Evolutionary conservation across 768 basidiomycete genomes (phyloP).

Genomic region (Sporobolomyces roseus): DNA sequence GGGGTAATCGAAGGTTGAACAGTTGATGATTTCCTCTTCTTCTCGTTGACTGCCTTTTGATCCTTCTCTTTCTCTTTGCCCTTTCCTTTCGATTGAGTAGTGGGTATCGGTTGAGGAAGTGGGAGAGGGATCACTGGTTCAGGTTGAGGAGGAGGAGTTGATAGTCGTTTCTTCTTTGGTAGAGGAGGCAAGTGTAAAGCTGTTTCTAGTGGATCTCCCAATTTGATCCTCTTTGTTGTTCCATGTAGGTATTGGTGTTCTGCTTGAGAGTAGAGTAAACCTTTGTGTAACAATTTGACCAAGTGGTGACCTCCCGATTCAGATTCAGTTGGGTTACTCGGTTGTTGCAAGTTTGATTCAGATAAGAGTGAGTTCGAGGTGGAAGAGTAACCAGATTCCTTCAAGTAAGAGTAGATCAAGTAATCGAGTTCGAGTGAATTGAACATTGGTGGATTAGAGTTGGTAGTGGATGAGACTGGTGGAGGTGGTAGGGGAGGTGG

Average conservation of each 20-base stretch:
- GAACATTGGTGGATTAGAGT: slow-evolving; percentile 15
- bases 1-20: neutral
- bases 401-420: slow-evolving; percentile 44
- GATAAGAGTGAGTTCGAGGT: slow-evolving; percentile 39
- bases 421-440: slow-evolving; percentile 41
- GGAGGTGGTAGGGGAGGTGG: neutral
- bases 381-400: slow-evolving; percentile 40
- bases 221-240: slow-evolving; percentile 10
- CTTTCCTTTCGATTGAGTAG: neutral
- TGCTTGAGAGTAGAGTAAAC: slow-evolving; percentile 43
- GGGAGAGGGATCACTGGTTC: neutral
- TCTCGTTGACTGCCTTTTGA: slow-evolving; percentile 6
- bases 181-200: slow-evolving; percentile 41
- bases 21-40: neutral
- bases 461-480: neutral
- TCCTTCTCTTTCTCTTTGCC: slow-evolving; percentile 15
- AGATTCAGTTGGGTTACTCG: neutral
- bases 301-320: slow-evolving; percentile 35
- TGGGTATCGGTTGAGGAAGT: neutral
- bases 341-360: slow-evolving; percentile 32
- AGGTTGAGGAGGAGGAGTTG: slow-evolving; percentile 24
- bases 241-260: slow-evolving; percentile 40
- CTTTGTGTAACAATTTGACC: slow-evolving; percentile 44
- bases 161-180: slow-evolving; percentile 35
- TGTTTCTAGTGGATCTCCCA: slow-evolving; percentile 37